These are phyloP conservation scores for Yamadazyma triangularis DNA, from an alignment of 1,139 yeast species.

Conservation along the genomic window DNA sequence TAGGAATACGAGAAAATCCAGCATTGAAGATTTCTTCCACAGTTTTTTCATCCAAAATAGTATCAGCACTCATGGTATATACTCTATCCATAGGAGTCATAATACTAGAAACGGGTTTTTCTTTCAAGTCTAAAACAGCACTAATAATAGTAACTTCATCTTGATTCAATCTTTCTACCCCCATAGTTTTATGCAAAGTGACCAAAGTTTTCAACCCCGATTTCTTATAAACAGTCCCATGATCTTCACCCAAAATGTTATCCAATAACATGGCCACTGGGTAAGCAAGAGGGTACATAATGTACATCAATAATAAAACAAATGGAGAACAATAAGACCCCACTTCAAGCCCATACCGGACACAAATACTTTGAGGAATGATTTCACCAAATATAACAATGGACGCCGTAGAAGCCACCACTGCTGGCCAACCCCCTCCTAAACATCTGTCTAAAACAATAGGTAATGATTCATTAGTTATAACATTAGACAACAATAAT, in stretches of 20 bases:
- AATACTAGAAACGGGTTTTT: constrained; percentile 77
- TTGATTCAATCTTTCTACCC: constrained; percentile 85
- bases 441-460: constrained; percentile 87
- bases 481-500: constrained; percentile 76
- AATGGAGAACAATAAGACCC: constrained; percentile 92
- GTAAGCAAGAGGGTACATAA: constrained; percentile 89
- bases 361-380: constrained; percentile 92
- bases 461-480: constrained; percentile 93
- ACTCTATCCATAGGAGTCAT: constrained; percentile 96
- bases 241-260: constrained; percentile 85
- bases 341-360: constrained; percentile 84
- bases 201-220: constrained; percentile 92
- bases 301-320: constrained; percentile 78
- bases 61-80: constrained; percentile 82
- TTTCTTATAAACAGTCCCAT: constrained; percentile 90
- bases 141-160: constrained; percentile 96
- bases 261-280: constrained; percentile 85
- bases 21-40: constrained; percentile 91
- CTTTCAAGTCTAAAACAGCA: constrained; percentile 91
- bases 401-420: constrained; percentile 83
- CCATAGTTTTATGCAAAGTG: constrained; percentile 90
- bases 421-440: constrained; percentile 99
- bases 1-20: constrained; percentile 95
- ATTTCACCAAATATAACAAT: constrained; percentile 96
- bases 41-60: constrained; percentile 74